Evolutionary conservation across 306 rosid species (phyloP), one percentile per base, ranked within the genome.

Genomic region (Trichosanthes truncata): DNA sequence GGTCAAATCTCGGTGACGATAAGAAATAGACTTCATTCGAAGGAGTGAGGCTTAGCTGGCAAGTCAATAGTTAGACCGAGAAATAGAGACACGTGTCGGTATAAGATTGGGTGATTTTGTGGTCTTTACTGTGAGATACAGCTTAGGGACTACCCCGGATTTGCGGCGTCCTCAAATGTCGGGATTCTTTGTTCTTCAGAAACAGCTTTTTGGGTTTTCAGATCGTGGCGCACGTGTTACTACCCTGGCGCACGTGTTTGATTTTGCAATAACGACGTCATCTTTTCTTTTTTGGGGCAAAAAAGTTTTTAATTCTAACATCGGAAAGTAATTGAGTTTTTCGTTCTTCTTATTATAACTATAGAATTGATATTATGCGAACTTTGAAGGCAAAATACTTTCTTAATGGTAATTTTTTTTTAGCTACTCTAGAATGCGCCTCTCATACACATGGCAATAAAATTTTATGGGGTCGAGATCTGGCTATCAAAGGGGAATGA

Each of bases 151-250:
- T 25, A 25, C 43, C 1, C 69, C 12, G 79, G 77, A 78, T 78
- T 77, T 78, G 83, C 83, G 73, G 81, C 81, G 79, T 63, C 48
- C 4, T n/a, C 46, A 3, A 3, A 29, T 51, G 77, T 20, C 45
- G 12, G 69, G 38, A 77, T 55, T 43, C 51, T 66, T 62, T 33
- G 29, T 29, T 13, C 5, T 10, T 17, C 21, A 18, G 20, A 49
- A 20, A 67, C 3, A 0, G 0, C 2, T 38, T 33, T 73, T 8
- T 62, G 48, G 43, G 26, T 41, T 41, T 17, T 21, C 6, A 21
- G 36, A 45, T 46, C 14, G 23, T 72, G 21, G 35, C 25, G 78
- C 79, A 75, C 85, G 83, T 69, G 61, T 43, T 1, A 7, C 15
- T 1, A 26, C 9, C n/a, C 0, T 33, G 11, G n/a, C 41, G 26